Base-by-base conservation (phyloP, 371 early-diverging fungal species). In the Apophysomyces sp. region DNA sequence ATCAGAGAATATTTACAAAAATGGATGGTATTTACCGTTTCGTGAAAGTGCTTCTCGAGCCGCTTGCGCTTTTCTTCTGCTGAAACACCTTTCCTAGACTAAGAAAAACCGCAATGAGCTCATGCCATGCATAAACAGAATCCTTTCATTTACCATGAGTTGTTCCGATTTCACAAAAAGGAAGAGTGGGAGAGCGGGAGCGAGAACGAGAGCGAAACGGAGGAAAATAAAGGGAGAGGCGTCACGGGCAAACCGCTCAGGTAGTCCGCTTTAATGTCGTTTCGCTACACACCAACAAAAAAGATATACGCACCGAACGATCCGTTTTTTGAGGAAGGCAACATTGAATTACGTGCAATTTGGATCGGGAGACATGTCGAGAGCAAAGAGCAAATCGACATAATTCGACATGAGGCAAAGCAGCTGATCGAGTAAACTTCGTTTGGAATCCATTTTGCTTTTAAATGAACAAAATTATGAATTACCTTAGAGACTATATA, bases 21-120 rank as follows among this genome's bases (percentile, higher is more conserved):
- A 26, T n/a, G 24, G 24, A 36, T 37, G 31, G 32, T 24, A 41
- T 30, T 52, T 81, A 90, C 90, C 24, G 89, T 80, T 63, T 96
- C 95, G 68, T 92, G 91, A 69, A 95, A 90, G 40, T 92, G 68
- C 16, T 88, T 89, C 62, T 86, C 66, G 61, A 96, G 70, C 40
- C 90, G 82, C 59, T 82, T 87, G 55, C 91, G 85, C 75, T 96
- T 96, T 60, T 95, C 95, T 8, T 89, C 90, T 40, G 79, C 72
- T 6, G 91, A 89, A 11, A 92, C 72, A 11, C 88, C 89, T 71
- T 70, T 73, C 5, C 56, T 60, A 49, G 77, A 63, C 72, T 73
- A 39, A 16, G 34, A 27, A 39, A 16, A 39, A 27, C 2, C 21
- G 21, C 16, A 31, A 29, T 26, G 27, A 58, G 15, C 29, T 28